Evolutionary conservation across 2,329 filamentous ascomycete genomes (phyloP).

Genomic region (Fusarium lyarnte): DNA sequence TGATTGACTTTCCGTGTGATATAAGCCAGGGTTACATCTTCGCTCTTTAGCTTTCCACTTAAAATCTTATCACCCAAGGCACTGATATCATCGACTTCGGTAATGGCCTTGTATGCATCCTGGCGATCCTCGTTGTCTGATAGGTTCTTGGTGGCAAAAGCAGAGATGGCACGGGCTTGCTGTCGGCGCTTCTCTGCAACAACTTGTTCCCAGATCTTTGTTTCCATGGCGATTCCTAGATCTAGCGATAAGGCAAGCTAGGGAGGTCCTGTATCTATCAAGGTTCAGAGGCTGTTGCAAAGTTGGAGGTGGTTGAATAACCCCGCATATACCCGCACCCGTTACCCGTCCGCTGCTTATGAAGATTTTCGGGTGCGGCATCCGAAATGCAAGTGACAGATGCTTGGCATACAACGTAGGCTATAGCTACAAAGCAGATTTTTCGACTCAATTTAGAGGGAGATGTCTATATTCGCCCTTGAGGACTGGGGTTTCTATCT

Average conservation of each 20-base stretch:
- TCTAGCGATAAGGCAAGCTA: neutral
- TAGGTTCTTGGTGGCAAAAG: neutral
- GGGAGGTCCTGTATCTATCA: neutral
- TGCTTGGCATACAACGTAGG: neutral
- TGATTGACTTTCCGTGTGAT: slow-evolving; percentile 3
- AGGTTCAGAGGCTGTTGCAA: neutral
- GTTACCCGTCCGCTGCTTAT: neutral
- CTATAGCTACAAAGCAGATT: too few relatives aligned
- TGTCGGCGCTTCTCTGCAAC: slow-evolving; percentile 4
- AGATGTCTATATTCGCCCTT: too few relatives aligned
- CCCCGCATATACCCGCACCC: neutral
- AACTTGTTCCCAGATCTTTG: neutral
- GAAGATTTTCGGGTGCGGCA: neutral
- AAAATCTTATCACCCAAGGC: neutral
- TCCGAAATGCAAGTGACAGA: neutral
- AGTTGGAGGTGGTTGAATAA: neutral
- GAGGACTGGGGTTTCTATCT: too few relatives aligned
- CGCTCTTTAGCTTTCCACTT: neutral
- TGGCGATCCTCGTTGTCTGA: neutral
- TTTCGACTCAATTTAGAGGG: neutral
- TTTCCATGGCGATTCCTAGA: neutral
- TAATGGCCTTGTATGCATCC: neutral
- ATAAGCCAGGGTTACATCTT: slow-evolving; percentile 3
- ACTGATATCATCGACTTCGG: neutral
- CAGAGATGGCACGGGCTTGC: neutral